Evolutionary conservation across 2,329 filamentous ascomycete genomes (phyloP).

Genomic region (Tolypocladium endophyticum): DNA sequence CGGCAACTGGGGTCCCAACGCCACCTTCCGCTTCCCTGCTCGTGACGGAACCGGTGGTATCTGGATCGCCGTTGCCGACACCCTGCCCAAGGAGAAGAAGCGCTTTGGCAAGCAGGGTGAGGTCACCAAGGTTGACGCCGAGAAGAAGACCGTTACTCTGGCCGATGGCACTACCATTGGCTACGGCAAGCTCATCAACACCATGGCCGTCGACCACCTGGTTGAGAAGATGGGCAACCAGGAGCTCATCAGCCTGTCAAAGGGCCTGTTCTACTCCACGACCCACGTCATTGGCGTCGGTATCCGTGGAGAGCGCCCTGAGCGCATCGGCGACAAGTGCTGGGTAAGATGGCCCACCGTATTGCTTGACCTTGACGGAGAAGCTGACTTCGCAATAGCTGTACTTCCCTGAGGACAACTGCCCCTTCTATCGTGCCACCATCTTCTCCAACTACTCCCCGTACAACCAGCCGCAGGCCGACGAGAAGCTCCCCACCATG

Average conservation of each 20-base stretch:
- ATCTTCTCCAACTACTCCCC: slow-evolving; percentile 99
- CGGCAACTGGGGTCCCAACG: slow-evolving; percentile 96
- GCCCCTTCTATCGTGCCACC: slow-evolving; percentile 97
- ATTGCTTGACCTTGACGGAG: background rate
- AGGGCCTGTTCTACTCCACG: slow-evolving; percentile 90
- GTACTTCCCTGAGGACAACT: slow-evolving; percentile 98
- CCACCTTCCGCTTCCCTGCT: slow-evolving; percentile 96
- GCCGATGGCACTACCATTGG: slow-evolving; percentile 78
- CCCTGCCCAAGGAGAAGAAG: slow-evolving; percentile 83
- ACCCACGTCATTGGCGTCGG: slow-evolving; percentile 97
- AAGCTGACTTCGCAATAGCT: slow-evolving; percentile 36
- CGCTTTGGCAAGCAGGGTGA: slow-evolving; percentile 76
- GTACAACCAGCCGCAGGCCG: slow-evolving; percentile 83
- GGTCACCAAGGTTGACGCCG: slow-evolving; percentile 79
- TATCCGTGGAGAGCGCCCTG: slow-evolving; percentile 80
- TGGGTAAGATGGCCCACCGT: slow-evolving; percentile 50
- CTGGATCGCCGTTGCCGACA: slow-evolving; percentile 95
- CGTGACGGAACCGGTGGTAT: slow-evolving; percentile 94
- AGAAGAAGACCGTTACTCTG: slow-evolving; percentile 72
- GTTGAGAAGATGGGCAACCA: slow-evolving; percentile 80
- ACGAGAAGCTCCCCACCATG: slow-evolving; percentile 75
- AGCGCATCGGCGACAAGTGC: slow-evolving; percentile 98
- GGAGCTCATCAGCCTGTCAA: slow-evolving; percentile 72
- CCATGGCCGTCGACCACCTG: slow-evolving; percentile 89
- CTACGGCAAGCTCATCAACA: slow-evolving; percentile 89